Evolutionary conservation across 2,329 filamentous ascomycete genomes (phyloP).

Genomic region (Cryphonectria nitschkei): DNA sequence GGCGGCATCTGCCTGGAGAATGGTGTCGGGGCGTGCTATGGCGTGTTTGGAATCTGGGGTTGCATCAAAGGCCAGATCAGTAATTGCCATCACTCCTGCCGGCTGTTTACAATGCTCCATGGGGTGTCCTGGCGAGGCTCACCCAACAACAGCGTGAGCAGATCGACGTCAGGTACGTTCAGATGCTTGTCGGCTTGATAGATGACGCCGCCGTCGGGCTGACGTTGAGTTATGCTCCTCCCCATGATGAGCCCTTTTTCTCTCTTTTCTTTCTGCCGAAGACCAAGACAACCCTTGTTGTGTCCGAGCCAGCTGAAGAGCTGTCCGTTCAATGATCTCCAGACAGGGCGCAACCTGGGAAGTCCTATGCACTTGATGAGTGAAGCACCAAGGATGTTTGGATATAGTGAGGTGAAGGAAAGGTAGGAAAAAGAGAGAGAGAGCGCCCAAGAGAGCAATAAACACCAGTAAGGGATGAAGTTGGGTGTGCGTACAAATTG

Average conservation of each 20-base stretch:
- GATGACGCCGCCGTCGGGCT: constrained; percentile 40
- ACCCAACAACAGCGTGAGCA: constrained; percentile 51
- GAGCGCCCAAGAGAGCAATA: neutral
- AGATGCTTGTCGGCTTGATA: constrained; percentile 41
- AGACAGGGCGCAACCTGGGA: neutral
- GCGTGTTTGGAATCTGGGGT: constrained; percentile 40
- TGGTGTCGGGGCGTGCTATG: constrained; percentile 48
- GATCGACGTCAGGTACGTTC: constrained; percentile 44
- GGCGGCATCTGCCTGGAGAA: constrained; percentile 61
- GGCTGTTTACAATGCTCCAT: neutral
- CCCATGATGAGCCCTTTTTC: constrained; percentile 33
- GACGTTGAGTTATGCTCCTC: constrained; percentile 35
- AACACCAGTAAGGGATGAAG: neutral
- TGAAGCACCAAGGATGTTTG: neutral
- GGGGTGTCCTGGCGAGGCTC: constrained; percentile 15
- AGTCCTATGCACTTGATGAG: neutral
- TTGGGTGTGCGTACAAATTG: neutral
- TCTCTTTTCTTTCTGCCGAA: neutral
- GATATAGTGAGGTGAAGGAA: neutral
- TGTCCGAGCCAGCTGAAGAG: neutral
- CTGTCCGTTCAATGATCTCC: neutral
- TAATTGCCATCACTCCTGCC: neutral
- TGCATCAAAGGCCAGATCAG: neutral
- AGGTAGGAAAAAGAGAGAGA: neutral
- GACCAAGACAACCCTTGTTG: neutral